Conservation (phyloP, 805 yeast genomes). For the Candida cerambycidarum region DNA sequence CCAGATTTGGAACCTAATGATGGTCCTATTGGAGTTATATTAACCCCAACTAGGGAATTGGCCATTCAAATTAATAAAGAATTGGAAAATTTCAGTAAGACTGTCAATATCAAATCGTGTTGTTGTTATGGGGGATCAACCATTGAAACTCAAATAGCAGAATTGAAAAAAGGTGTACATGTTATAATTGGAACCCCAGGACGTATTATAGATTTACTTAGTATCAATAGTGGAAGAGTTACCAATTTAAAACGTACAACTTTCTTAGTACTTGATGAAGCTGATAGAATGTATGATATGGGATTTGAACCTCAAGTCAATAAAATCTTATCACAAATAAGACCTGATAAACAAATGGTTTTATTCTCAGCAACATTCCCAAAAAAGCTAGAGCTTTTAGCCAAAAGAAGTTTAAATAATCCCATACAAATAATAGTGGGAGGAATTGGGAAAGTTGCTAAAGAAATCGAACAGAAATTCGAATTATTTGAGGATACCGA, state of each 20-base stretch:
- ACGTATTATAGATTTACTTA: slow-evolving; percentile 80
- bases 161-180: slow-evolving; percentile 73
- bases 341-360: slow-evolving; percentile 88
- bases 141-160: slow-evolving; percentile 77
- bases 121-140: slow-evolving; percentile 94
- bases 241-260: slow-evolving; percentile 68
- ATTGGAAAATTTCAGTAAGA: slow-evolving; percentile 54
- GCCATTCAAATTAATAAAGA: slow-evolving; percentile 81
- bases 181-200: slow-evolving; percentile 95
- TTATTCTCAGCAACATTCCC: slow-evolving; percentile 95
- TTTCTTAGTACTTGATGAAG: slow-evolving; percentile 89
- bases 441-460: slow-evolving; percentile 75
- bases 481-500: slow-evolving; percentile 51
- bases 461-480: slow-evolving; percentile 72
- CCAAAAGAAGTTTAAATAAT: slow-evolving; percentile 56
- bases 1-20: slow-evolving; percentile 46
- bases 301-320: slow-evolving; percentile 96
- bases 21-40: slow-evolving; percentile 76
- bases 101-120: slow-evolving; percentile 47
- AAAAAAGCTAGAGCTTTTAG: slow-evolving; percentile 70
- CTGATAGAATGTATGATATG: slow-evolving; percentile 94
- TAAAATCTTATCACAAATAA: slow-evolving; percentile 68
- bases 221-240: slow-evolving; percentile 79
- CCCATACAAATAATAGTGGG: slow-evolving; percentile 83
- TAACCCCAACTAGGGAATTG: slow-evolving; percentile 92